These are phyloP conservation scores for Penicillium simplicissimum DNA, from an alignment of 495 filamentous ascomycete species.

Conservation along the genomic window DNA sequence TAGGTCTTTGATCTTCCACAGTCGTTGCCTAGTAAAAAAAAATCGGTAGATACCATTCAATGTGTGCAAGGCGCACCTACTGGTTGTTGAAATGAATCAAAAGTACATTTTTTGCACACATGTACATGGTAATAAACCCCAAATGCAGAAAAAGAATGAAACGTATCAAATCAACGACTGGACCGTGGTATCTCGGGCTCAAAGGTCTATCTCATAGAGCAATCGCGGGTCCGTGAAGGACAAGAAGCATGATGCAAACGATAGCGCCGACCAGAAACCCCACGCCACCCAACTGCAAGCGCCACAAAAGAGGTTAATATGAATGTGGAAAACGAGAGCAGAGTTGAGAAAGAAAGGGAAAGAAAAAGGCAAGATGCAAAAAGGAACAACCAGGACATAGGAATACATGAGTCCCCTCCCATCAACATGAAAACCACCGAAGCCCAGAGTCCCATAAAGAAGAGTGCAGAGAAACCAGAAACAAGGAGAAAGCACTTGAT, in stretches of 20 bases:
- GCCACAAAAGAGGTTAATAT: constrained; percentile 22
- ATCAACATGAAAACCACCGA: constrained; percentile 33
- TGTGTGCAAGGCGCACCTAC: not conserved
- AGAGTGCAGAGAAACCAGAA: constrained; percentile 28
- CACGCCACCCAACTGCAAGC: constrained; percentile 37
- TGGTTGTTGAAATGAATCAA: constrained; percentile 9
- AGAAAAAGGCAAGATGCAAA: constrained; percentile 31
- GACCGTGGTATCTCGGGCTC: constrained; percentile 52
- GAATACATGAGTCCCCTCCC: constrained; percentile 36
- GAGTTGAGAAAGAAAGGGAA: constrained; percentile 13
- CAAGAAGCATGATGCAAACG: constrained; percentile 38
- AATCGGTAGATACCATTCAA: not conserved
- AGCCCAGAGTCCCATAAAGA: constrained; percentile 27
- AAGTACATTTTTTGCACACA: constrained; percentile 21
- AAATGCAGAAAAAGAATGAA: constrained; percentile 7
- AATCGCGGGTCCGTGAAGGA: constrained; percentile 31
- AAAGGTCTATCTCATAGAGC: constrained; percentile 49
- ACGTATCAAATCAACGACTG: constrained; percentile 31
- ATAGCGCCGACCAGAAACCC: constrained; percentile 45
- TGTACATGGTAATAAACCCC: constrained; percentile 20
- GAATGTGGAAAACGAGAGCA: constrained; percentile 14
- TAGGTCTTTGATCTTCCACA: not conserved
- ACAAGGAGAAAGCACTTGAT: constrained; percentile 29
- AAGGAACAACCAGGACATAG: constrained; percentile 31
- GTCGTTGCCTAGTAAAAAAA: not conserved